These are phyloP conservation scores for Xylogone sp. DNA, from an alignment of 2,329 filamentous ascomycete genomes.

Conservation along the genomic window DNA sequence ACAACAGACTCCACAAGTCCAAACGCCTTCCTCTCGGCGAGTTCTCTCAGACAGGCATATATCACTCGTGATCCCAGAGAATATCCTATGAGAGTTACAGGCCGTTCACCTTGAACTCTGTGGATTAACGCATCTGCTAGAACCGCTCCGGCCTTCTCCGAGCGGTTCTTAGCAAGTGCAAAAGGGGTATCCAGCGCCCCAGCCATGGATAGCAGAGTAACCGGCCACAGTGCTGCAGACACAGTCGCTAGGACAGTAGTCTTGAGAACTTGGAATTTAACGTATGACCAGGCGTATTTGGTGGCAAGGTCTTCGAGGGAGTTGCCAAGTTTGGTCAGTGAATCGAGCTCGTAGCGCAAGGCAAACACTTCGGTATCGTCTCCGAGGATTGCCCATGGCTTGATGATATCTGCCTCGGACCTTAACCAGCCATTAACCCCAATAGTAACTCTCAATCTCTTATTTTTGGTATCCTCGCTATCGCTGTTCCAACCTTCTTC, in stretches of 20 bases:
- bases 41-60: constrained; percentile 56
- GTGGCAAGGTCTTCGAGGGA: constrained; percentile 65
- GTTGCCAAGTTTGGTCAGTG: constrained; percentile 71
- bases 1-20: constrained; percentile 64
- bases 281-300: constrained; percentile 53
- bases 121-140: constrained; percentile 68
- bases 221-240: constrained; percentile 45
- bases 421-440: constrained; percentile 86
- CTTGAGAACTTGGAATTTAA: constrained; percentile 60
- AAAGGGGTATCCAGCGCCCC: constrained; percentile 59
- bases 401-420: constrained; percentile 68
- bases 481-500: constrained; percentile 23
- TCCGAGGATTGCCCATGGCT: constrained; percentile 75
- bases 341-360: constrained; percentile 76
- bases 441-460: constrained; percentile 72
- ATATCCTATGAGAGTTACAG: constrained; percentile 58
- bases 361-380: constrained; percentile 77
- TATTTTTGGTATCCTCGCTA: constrained; percentile 32
- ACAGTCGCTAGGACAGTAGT: constrained; percentile 41
- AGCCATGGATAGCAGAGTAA: constrained; percentile 46
- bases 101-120: constrained; percentile 66
- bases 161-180: constrained; percentile 51
- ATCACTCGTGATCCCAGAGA: constrained; percentile 60
- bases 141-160: constrained; percentile 58
- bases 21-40: constrained; percentile 60